Base-by-base conservation (phyloP, 23 red algal species). In the Gracilaria caudata region DNA sequence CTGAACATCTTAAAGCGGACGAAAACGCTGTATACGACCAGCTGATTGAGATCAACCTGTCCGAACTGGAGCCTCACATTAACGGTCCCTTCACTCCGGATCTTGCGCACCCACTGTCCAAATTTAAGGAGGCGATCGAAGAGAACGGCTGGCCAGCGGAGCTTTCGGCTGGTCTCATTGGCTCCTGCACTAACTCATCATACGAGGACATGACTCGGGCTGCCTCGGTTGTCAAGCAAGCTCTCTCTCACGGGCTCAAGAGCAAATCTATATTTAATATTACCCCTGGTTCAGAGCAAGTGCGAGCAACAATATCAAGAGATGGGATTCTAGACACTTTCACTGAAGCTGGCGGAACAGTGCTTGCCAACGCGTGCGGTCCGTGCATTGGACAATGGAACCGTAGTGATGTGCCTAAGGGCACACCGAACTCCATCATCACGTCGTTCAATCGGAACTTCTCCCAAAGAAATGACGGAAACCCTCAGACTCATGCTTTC, bases 381-480 rank as follows among this genome's bases (percentile, higher is more conserved):
- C 97, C 97, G 23, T 99, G 97, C 86, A 99, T 99, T 80, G 97
- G 97, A 7, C 97, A 99, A 77, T 99, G 97, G 97, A 99, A 96
- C 65, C 93, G 97, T 3, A 74, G 71, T 63, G 97, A 99, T 79
- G 93, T 99, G 21, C 93, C 93, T 2, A 99, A 99, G 68, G 97
- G 97, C 25, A 94, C 88, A 21, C 89, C 89, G 17, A 99, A 99
- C 56, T 95, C 97, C 7, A 99, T 99, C 65, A 87, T 99, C 38
- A 99, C 97, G 0, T 95, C 93, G 7, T 99, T 95, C 89, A 99
- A 99, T 70, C 92, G 97, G 29, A 99, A 99, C 80, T 99, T 99
- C 80, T 90, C 97, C 25, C 80, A 87, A 93, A 63, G 97, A 56
- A 99, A 99, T 63, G 97, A 99, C 76, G 97, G 97, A 13, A 99